A percentile compares a stretch with the other conserved stretches of the same genome.
phyloP scores from a whole-genome alignment of 2,329 filamentous ascomycete species.

The Chaetomiaceae sp. region DNA sequence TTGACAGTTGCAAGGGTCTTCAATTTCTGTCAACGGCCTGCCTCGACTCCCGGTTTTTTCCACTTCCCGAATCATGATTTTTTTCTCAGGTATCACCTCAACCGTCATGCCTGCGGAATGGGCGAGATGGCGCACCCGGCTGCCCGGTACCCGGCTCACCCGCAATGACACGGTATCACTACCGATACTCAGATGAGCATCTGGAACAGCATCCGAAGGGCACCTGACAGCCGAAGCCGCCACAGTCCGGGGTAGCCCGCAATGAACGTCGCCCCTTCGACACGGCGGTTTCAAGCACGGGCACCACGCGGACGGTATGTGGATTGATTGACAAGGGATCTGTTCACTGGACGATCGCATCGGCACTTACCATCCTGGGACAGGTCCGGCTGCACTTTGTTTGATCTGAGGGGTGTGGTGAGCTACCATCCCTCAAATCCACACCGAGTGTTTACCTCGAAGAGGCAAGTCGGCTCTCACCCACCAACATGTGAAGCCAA shows the following conservation, averaged over 20 bases:
- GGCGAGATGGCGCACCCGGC: not conserved
- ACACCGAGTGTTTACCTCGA: not conserved
- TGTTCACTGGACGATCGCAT: constrained; percentile 9
- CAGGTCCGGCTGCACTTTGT: not conserved
- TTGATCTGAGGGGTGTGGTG: no score
- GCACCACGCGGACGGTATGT: not conserved
- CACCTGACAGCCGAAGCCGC: not conserved
- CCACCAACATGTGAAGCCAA: not conserved
- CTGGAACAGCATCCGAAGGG: no score
- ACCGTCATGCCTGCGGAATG: no score
- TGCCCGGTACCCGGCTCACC: not conserved
- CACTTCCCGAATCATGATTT: no score
- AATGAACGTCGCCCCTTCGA: not conserved
- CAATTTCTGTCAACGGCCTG: not conserved
- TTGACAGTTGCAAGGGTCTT: no score
- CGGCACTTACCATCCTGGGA: constrained; percentile 14
- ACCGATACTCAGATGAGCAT: not conserved
- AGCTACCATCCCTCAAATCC: not conserved
- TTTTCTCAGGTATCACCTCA: no score
- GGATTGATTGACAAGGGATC: not conserved
- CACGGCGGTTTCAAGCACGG: no score
- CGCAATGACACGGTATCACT: not conserved
- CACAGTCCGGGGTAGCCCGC: not conserved
- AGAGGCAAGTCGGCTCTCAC: constrained; percentile 6
- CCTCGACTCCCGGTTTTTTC: no score